Conservation (phyloP, 257 asterid species). For the Solanum arcanum region DNA sequence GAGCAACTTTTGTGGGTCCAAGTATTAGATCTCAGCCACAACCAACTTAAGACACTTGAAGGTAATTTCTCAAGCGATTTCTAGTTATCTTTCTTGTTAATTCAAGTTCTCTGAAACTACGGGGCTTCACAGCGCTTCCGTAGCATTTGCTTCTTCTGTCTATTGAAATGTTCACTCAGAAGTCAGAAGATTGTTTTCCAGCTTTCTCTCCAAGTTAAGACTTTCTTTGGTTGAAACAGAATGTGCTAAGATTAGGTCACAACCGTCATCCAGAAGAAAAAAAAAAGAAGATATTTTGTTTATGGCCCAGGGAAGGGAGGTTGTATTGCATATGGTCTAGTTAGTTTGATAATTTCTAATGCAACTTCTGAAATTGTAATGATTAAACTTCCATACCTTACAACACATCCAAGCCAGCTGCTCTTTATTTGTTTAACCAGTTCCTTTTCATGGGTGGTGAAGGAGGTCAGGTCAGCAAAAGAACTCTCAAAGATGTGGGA, state of each 20-base stretch:
- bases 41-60: constrained; percentile 72
- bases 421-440: not conserved
- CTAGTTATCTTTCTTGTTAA: not conserved
- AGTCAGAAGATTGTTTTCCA: not conserved
- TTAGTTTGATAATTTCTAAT: not conserved
- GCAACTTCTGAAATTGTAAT: not conserved
- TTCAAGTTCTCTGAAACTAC: not conserved
- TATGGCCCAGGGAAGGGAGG: not conserved
- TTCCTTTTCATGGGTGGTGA: not conserved
- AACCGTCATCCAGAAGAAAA: not conserved
- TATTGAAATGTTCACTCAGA: not conserved
- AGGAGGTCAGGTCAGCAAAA: not conserved
- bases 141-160: not conserved
- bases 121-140: not conserved
- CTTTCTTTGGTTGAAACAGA: not conserved
- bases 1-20: constrained; percentile 84
- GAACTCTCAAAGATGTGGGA: not conserved
- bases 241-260: not conserved
- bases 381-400: not conserved
- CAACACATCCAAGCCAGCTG: not conserved
- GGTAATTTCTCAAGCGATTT: constrained; percentile 27
- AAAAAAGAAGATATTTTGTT: not conserved
- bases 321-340: not conserved
- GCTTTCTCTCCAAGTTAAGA: not conserved
- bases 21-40: constrained; percentile 84